Evolutionary conservation across 2,329 filamentous ascomycete genomes (phyloP).

Genomic region (Rhexocercosporidium sp.): DNA sequence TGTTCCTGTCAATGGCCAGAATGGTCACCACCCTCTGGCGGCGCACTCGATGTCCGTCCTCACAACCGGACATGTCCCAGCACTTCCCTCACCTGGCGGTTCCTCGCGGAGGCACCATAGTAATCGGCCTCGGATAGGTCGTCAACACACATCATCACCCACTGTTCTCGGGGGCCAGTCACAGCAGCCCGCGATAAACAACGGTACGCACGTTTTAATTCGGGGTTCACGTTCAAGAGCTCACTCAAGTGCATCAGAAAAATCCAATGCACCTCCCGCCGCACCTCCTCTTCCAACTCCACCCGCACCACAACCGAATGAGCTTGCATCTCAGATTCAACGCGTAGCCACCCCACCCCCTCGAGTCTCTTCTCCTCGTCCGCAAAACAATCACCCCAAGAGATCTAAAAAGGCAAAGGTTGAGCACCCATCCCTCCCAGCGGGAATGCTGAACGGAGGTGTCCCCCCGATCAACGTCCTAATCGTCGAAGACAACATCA

Average conservation of each 20-base stretch:
- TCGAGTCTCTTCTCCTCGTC: slow-evolving; percentile 54
- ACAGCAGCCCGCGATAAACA: slow-evolving; percentile 30
- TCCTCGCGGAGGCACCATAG: slow-evolving; percentile 62
- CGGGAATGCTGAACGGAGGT: slow-evolving; percentile 75
- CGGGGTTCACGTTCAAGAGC: slow-evolving; percentile 58
- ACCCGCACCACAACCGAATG: slow-evolving; percentile 58
- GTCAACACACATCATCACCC: slow-evolving; percentile 83
- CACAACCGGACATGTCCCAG: slow-evolving; percentile 78
- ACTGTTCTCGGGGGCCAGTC: slow-evolving; percentile 59
- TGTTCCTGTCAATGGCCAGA: slow-evolving; percentile 37
- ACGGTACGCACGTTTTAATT: slow-evolving; percentile 41
- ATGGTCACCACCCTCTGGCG: slow-evolving; percentile 38
- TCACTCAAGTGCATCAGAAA: slow-evolving; percentile 62
- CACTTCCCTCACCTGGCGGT: slow-evolving; percentile 82
- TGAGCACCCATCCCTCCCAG: slow-evolving; percentile 54
- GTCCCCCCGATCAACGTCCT: slow-evolving; percentile 97
- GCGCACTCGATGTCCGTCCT: slow-evolving; percentile 79
- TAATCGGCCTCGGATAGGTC: slow-evolving; percentile 64
- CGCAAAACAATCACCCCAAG: slow-evolving; percentile 46
- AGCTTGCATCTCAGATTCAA: slow-evolving; percentile 49
- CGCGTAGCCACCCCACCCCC: slow-evolving; percentile 49
- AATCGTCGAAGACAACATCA: slow-evolving; percentile 98
- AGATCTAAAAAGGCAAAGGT: slow-evolving; percentile 59
- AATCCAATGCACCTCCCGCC: slow-evolving; percentile 49
- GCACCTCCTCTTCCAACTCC: slow-evolving; percentile 58